Conservation (phyloP, 352 stramenopile species). For the Thraustochytrium sp. region DNA sequence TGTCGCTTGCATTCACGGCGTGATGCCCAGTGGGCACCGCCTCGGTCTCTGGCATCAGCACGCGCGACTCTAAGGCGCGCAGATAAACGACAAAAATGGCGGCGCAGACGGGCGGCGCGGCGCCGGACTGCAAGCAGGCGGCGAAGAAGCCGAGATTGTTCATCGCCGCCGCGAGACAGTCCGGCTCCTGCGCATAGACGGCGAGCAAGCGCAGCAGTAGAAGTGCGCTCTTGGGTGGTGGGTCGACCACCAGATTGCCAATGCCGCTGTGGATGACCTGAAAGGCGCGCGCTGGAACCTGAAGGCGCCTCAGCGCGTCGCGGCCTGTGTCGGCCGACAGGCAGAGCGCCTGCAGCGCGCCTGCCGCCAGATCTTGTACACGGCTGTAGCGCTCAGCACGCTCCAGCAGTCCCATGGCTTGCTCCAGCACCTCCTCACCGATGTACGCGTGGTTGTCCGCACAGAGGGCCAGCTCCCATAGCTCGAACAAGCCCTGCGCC, state of each 20-base stretch:
- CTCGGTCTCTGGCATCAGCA: not conserved
- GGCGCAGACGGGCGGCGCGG: not conserved
- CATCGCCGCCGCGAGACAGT: not conserved
- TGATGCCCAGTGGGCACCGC: not conserved
- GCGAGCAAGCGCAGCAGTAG: not conserved
- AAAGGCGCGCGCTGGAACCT: not conserved
- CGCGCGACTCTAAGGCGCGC: not conserved
- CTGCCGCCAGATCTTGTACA: not conserved
- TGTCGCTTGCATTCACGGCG: too few species aligned
- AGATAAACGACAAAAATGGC: not conserved
- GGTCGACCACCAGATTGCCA: not conserved
- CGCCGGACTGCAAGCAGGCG: constrained; percentile 21
- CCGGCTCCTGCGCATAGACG: not conserved
- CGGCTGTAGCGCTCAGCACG: not conserved
- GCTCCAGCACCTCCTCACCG: not conserved
- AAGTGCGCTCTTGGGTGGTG: not conserved
- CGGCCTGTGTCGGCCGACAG: too few species aligned
- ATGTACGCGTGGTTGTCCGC: constrained; percentile 1
- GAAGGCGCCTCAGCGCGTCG: not conserved
- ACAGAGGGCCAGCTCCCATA: constrained; percentile 22
- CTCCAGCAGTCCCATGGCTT: not conserved
- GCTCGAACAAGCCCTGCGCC: constrained; percentile 10
- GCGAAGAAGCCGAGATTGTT: not conserved
- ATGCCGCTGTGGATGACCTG: not conserved
- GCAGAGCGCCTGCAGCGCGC: constrained; percentile 7